Evolutionary conservation across 257 asterid genomes (phyloP), one percentile per base, ranked within the genome.

Genomic region (Jacaranda copaia): DNA sequence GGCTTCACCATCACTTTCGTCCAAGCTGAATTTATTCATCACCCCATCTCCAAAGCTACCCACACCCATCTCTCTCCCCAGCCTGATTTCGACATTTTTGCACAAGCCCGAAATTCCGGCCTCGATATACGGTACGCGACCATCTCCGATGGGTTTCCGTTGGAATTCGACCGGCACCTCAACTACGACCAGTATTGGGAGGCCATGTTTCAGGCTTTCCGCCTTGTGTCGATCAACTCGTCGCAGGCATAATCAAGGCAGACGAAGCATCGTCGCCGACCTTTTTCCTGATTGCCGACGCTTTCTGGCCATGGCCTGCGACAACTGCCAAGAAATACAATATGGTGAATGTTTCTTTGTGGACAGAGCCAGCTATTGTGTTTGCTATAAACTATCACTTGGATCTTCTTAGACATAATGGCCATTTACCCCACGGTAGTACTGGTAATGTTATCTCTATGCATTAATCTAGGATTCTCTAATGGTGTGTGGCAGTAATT

Each of bases 1-100:
- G 89, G 89, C 7, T 85, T 85, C 76, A 78, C 80, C 11, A 35
- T 85, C 60, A 80, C 89, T 6, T 85, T 77, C 40, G 81, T 85
- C 5, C 81, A 80, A 52, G 77, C 87, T 1, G 83, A 85, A 36
- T 70, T 74, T 14, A 70, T 85, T 46, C 89, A 82, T 56, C 78
- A 80, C 87, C 5, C 67, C 45, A 18, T 19, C 40, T 12, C 39
- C 12, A 3, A 3, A 19, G 25, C 11, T 25, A 25, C 32, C 36
- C 11, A 1, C 38, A 3, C 5, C 8, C 46, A 4, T 8, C 3
- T 42, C 5, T 3, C 46, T 49, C 12, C 5, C 55, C 15, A 11
- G 70, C 1, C 2, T 2, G 20, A 40, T 14, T 0, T 64, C 32
- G 79, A 77, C 42, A 69, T 85, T 10, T 81, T 85, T 55, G 35